Percentiles rank a stretch among this genome's conserved stretches.
These are phyloP conservation scores for Graphiopsis chlorocephala DNA, from an alignment of 2,329 filamentous ascomycete species.

Conservation along the genomic window DNA sequence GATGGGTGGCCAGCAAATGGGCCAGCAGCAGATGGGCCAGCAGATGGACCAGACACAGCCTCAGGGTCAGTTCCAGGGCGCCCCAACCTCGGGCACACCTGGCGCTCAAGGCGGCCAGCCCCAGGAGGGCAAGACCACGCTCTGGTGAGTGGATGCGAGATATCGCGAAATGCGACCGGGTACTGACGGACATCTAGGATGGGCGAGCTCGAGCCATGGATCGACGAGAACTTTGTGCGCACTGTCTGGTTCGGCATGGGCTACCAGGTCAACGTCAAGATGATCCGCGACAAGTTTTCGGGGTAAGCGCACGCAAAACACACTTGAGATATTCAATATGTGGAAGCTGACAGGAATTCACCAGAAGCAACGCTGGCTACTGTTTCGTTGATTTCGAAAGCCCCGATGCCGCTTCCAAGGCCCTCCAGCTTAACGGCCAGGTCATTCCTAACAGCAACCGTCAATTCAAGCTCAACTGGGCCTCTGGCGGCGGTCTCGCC, in stretches of 20 bases:
- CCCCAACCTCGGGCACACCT: conserved; percentile 45
- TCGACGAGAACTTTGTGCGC: conserved; percentile 98
- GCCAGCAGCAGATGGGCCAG: conserved; percentile 56
- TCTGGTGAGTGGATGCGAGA: conserved; percentile 43
- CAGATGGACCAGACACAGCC: conserved; percentile 53
- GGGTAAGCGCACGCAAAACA: conserved; percentile 60
- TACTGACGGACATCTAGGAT: conserved; percentile 63
- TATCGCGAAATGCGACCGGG: not conserved
- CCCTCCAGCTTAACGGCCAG: conserved; percentile 82
- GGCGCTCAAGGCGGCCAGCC: conserved; percentile 37
- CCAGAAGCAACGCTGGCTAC: conserved; percentile 87
- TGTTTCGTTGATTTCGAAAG: conserved; percentile 93
- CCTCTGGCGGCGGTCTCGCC: conserved; percentile 89
- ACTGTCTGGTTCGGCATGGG: conserved; percentile 91
- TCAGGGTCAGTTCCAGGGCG: conserved; percentile 39
- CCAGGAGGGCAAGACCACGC: conserved; percentile 51
- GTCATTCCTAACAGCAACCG: conserved; percentile 91
- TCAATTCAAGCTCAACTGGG: conserved; percentile 99
- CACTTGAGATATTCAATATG: not conserved
- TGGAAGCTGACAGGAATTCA: conserved; percentile 13
- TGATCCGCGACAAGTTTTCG: conserved; percentile 98
- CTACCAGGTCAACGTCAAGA: conserved; percentile 96
- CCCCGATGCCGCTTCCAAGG: conserved; percentile 84
- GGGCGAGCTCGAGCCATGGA: conserved; percentile 98
- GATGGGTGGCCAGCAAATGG: conserved; percentile 50